Percentiles rank a stretch among this genome's conserved stretches.
These are phyloP conservation scores for Fusarium lyarnte DNA, from an alignment of 2,329 filamentous ascomycete species.

Conservation along the genomic window DNA sequence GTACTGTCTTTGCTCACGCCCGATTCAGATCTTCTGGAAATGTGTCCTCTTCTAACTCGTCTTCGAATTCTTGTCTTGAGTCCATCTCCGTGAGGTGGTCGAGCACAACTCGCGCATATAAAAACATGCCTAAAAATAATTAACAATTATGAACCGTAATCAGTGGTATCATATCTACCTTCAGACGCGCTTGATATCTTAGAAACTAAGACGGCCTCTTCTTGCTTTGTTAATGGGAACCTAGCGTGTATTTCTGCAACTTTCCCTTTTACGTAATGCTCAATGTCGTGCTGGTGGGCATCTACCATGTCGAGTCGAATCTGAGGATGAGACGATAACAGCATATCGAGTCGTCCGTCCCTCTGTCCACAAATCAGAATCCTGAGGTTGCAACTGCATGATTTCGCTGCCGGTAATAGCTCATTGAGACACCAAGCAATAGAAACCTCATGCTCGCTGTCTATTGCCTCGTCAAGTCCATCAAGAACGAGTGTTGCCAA, in stretches of 20 bases:
- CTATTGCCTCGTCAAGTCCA: neutral
- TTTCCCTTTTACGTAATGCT: accelerated
- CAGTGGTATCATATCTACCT: neutral
- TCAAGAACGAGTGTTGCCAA: accelerated
- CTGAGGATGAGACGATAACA: accelerated
- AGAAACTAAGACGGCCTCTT: neutral
- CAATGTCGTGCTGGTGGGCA: accelerated
- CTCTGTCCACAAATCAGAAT: neutral
- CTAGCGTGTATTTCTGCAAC: accelerated
- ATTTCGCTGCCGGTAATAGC: accelerated
- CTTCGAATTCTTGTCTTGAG: accelerated
- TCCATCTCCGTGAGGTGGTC: accelerated
- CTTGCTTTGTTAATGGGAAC: accelerated
- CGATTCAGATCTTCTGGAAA: accelerated
- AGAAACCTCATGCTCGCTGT: accelerated
- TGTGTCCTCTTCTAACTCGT: accelerated
- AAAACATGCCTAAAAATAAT: neutral
- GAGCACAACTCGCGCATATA: accelerated
- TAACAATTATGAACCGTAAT: neutral
- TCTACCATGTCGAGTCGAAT: accelerated
- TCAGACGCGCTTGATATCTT: accelerated
- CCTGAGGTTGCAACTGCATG: accelerated
- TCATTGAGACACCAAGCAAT: accelerated
- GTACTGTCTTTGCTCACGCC: neutral
- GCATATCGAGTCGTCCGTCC: accelerated